These are phyloP conservation scores for Onygena corvina DNA, from an alignment of 2,329 filamentous ascomycete species.

Conservation along the genomic window DNA sequence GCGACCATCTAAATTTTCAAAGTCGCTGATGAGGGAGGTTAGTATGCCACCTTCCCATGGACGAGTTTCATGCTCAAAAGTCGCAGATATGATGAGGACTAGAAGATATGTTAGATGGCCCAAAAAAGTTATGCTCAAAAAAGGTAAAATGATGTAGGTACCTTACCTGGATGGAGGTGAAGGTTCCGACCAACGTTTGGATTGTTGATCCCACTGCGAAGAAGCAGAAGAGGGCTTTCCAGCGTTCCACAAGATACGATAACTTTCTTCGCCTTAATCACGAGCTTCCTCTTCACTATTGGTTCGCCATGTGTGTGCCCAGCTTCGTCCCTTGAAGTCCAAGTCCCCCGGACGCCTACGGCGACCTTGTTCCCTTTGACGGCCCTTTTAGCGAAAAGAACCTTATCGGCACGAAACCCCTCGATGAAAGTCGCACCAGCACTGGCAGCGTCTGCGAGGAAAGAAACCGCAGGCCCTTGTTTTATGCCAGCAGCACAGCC, in stretches of 20 bases:
- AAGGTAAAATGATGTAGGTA: constrained; percentile 19
- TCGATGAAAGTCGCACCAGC: constrained; percentile 74
- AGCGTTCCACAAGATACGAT: constrained; percentile 67
- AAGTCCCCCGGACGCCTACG: constrained; percentile 59
- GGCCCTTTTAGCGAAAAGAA: constrained; percentile 52
- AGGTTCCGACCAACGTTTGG: constrained; percentile 70
- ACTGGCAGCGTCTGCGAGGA: constrained; percentile 64
- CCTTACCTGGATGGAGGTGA: constrained; percentile 62
- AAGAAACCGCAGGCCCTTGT: constrained; percentile 64
- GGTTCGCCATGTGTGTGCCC: constrained; percentile 44
- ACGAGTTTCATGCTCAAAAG: constrained; percentile 58
- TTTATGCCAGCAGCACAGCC: constrained; percentile 58
- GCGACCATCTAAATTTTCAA: constrained; percentile 66
- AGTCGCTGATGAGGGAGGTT: constrained; percentile 62
- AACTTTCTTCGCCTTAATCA: constrained; percentile 67
- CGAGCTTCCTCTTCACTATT: constrained; percentile 48
- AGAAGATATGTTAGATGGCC: constrained; percentile 14
- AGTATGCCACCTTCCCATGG: constrained; percentile 69
- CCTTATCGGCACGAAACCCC: constrained; percentile 59
- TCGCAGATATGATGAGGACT: constrained; percentile 38
- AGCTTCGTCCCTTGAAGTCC: constrained; percentile 57
- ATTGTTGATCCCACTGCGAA: constrained; percentile 70
- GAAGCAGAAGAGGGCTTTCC: constrained; percentile 62
- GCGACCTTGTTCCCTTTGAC: constrained; percentile 45
- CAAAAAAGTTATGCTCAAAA: neutral